Conservation (phyloP, 306 rosid genomes). For the Vigna trinervia region DNA sequence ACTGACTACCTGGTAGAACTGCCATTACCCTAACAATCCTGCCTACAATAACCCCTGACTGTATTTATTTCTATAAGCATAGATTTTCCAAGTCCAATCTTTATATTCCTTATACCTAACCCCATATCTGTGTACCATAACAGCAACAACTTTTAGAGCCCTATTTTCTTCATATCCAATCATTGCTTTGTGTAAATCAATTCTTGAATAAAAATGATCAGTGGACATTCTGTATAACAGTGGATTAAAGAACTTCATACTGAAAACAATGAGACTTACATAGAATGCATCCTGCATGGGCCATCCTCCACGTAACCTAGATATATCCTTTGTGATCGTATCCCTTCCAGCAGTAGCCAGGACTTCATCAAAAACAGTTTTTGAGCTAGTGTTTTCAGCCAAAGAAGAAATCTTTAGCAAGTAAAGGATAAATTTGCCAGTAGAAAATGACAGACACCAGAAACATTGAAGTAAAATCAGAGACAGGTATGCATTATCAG, state of each 20-base stretch:
- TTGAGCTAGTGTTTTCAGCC: constrained; percentile 87
- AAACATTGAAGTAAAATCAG: background rate
- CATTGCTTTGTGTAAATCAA: no score
- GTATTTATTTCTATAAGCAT: no score
- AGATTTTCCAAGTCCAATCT: no score
- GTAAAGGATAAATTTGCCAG: constrained; percentile 60
- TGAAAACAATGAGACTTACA: constrained; percentile 62
- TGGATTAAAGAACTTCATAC: background rate
- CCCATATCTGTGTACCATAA: no score
- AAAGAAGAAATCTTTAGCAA: constrained; percentile 79
- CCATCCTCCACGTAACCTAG: constrained; percentile 98
- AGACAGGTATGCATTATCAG: background rate
- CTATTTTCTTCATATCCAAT: no score
- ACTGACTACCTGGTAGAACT: no score
- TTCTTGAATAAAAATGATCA: no score
- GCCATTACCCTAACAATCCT: no score
- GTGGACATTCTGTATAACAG: no score
- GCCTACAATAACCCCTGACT: no score
- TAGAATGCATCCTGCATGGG: constrained; percentile 96
- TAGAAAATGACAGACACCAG: background rate
- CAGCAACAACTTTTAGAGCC: no score
- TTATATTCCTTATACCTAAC: no score
- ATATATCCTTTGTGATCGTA: constrained; percentile 85
- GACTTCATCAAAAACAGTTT: constrained; percentile 86
- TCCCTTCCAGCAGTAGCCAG: constrained; percentile 92